phyloP scores from a whole-genome alignment of 228 moss, liverwort and hornwort species.

The Sphagnum fallax region DNA sequence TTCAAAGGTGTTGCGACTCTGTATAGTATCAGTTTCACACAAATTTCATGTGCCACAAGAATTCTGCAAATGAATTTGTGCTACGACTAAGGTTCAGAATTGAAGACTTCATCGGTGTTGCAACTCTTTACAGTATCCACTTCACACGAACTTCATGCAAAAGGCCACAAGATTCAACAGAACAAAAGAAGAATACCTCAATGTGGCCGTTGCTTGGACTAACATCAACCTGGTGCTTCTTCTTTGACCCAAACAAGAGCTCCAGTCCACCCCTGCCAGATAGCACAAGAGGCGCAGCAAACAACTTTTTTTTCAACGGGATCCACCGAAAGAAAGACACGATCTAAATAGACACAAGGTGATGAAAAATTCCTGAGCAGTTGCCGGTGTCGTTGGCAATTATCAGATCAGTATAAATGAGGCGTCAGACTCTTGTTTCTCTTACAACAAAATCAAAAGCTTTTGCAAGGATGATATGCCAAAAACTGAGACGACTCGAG shows the following conservation, averaged over 20 bases:
- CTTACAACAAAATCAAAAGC: neutral
- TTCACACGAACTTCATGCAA: no score
- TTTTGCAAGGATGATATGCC: neutral
- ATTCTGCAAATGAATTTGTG: no score
- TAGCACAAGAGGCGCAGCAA: neutral
- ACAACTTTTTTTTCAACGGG: neutral
- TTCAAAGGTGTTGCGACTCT: no score
- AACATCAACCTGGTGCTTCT: conserved; percentile 72
- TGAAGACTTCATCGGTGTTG: no score
- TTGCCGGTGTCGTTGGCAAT: neutral
- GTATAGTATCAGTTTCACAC: no score
- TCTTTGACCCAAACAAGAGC: conserved; percentile 67
- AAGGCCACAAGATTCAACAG: neutral
- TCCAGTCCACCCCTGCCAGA: conserved; percentile 74
- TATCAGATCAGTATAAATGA: neutral
- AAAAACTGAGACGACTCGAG: neutral
- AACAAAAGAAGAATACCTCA: conserved; percentile 28
- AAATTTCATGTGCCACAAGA: no score
- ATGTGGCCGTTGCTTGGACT: conserved; percentile 29
- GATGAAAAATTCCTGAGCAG: conserved; percentile 3
- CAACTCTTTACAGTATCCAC: no score
- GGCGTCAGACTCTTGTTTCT: no score
- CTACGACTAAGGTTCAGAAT: no score
- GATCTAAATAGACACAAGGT: neutral
- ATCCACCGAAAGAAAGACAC: neutral